Conservation (phyloP, 305 asterid genomes). For the Rubia occidens region DNA sequence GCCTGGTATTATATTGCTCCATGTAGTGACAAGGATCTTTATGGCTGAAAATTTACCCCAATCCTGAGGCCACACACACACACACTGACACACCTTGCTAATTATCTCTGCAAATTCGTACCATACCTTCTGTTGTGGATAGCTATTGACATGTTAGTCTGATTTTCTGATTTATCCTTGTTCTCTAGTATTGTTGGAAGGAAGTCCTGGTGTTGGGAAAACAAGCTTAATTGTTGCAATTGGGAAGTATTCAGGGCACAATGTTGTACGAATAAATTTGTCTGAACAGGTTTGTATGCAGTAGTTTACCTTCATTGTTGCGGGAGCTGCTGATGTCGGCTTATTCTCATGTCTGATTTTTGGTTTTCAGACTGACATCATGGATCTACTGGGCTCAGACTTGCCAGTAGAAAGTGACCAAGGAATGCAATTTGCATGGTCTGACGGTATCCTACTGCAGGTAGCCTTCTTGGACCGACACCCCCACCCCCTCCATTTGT, state of each 20-base stretch:
- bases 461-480: constrained; percentile 23
- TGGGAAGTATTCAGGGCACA: constrained; percentile 86
- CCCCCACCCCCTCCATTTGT: neutral
- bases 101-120: neutral
- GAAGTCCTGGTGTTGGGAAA: constrained; percentile 99
- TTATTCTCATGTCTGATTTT: constrained; percentile 11
- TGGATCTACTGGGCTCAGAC: constrained; percentile 97
- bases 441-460: constrained; percentile 98
- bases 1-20: constrained; percentile 57
- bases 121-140: neutral
- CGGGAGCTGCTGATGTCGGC: neutral
- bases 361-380: constrained; percentile 79
- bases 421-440: constrained; percentile 94
- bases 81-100: neutral
- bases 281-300: constrained; percentile 73
- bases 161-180: constrained; percentile 29
- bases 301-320: neutral
- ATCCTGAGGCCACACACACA: neutral
- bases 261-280: constrained; percentile 88
- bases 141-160: neutral
- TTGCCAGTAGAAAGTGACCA: constrained; percentile 92
- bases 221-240: constrained; percentile 87
- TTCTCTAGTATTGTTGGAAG: constrained; percentile 79
- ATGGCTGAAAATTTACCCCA: neutral
- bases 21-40: constrained; percentile 8